phyloP scores from a whole-genome alignment of 257 asterid genomes.

The Gentiana straminea region DNA sequence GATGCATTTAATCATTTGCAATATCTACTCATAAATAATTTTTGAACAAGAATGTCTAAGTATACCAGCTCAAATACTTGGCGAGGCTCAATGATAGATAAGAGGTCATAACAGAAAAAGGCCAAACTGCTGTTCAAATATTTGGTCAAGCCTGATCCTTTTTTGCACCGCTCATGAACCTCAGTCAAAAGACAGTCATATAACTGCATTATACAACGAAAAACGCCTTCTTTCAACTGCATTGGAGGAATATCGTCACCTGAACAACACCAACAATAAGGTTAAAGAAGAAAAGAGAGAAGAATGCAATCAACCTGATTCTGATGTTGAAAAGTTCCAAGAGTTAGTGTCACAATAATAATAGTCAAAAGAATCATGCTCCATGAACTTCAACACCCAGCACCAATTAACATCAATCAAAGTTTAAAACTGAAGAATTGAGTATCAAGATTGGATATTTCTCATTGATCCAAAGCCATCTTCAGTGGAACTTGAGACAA shows the following conservation, averaged over 20 bases:
- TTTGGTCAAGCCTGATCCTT: slow-evolving; percentile 92
- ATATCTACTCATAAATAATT: too few relatives aligned
- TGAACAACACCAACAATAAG: slow-evolving; percentile 16
- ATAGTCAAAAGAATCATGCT: not conserved
- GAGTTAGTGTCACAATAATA: too few relatives aligned
- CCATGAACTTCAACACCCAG: not conserved
- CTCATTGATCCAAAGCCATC: too few relatives aligned
- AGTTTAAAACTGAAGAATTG: too few relatives aligned
- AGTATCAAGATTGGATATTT: too few relatives aligned
- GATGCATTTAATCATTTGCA: too few relatives aligned
- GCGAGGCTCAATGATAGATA: slow-evolving; percentile 91
- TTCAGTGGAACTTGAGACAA: too few relatives aligned
- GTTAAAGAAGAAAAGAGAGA: slow-evolving; percentile 2
- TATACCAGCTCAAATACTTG: slow-evolving; percentile 98
- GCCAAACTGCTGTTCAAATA: slow-evolving; percentile 94
- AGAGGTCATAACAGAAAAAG: slow-evolving; percentile 95
- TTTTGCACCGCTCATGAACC: slow-evolving; percentile 98
- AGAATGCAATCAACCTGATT: not conserved
- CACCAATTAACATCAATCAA: not conserved
- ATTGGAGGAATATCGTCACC: slow-evolving; percentile 98
- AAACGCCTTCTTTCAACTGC: slow-evolving; percentile 97
- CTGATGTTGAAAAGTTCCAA: too few relatives aligned
- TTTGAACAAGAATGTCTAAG: not conserved
- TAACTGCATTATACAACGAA: slow-evolving; percentile 90
- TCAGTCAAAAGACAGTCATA: slow-evolving; percentile 95